Conservation (phyloP, 73 alveolate genomes). For the Paraurostyla sp. region DNA sequence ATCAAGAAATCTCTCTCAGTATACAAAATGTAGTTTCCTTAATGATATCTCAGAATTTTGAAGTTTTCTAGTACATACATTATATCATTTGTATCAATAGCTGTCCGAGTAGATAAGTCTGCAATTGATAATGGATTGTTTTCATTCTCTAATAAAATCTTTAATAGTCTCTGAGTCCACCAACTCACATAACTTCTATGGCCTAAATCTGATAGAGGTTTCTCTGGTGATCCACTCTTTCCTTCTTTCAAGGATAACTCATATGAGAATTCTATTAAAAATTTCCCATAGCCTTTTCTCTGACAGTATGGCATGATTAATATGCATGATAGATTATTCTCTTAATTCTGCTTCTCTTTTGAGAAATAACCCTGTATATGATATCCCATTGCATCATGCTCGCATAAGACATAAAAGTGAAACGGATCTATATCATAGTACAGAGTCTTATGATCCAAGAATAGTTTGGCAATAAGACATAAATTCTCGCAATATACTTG, state of each 20-base stretch:
- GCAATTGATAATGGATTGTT: constrained; percentile 80
- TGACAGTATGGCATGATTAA: constrained; percentile 95
- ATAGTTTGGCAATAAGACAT: constrained; percentile 95
- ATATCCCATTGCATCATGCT: constrained; percentile 92
- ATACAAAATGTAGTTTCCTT: constrained; percentile 88
- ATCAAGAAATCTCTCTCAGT: constrained; percentile 89
- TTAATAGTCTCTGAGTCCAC: constrained; percentile 94
- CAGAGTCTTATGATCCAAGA: constrained; percentile 97
- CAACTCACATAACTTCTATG: constrained; percentile 91
- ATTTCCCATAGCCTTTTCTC: constrained; percentile 99
- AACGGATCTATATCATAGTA: constrained; percentile 97
- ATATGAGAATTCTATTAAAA: constrained; percentile 96
- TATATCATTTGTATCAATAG: constrained; percentile 87
- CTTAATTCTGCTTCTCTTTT: constrained; percentile 91
- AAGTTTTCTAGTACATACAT: constrained; percentile 91
- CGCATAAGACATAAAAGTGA: constrained; percentile 95
- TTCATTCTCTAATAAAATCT: constrained; percentile 76
- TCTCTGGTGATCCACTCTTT: constrained; percentile 95
- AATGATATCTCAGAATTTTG: constrained; percentile 88
- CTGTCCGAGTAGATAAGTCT: constrained; percentile 87
- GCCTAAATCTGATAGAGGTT: constrained; percentile 96
- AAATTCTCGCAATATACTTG: constrained; percentile 96
- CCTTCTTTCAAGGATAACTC: constrained; percentile 87
- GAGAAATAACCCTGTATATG: constrained; percentile 98
- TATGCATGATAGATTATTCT: constrained; percentile 95